Evolutionary conservation across 805 yeast species (phyloP), one percentile per base, ranked within the genome.

Genomic region (Spathaspora hagerdaliae): DNA sequence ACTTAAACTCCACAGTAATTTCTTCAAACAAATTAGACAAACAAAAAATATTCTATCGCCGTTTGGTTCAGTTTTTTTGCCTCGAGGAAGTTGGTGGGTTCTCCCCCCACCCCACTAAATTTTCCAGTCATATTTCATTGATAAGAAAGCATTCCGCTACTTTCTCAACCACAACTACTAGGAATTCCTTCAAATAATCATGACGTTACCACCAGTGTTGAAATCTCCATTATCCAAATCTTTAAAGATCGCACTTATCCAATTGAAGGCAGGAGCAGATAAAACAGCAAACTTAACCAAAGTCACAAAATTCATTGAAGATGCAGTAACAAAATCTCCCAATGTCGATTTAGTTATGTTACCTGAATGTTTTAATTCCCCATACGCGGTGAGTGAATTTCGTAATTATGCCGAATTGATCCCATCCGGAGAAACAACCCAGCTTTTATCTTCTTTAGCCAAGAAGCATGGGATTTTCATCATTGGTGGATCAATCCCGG

Each of bases 311-410:
- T 81, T 77, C 53, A 79, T 89, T 39, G 71, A 73, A 19, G 79
- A 77, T 46, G 97, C 98, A 0, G 64, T 67, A 9, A 43, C 51
- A 1, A 56, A 58, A 19, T 59, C 74, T 24, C 61, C 58, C 35
- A 58, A 57, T 43, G 49, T 83, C 36, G 86, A 91, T 56, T 71
- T 92, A 36, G 78, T 94, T 9, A 88, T 94, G 52, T 71, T 94
- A 31, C 99, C 99, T 7, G 98, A 94, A 68, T 90, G 97, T 69
- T 92, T 91, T 78, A 94, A 92, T 63, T 87, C 97, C 1, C 98
- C 98, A 2, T 94, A 94, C 60, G 81, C 96, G 0, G 96, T 89
- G 27, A 79, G 79, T 47, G 85, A 91, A 50, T 94, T 94, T 65
- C 79, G 86, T 6, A 82, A 87, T 48, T 92, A 94, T 61, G 91